Conservation (phyloP, 1,284 basidiomycete species). For the Apiotrichum montevideense region DNA sequence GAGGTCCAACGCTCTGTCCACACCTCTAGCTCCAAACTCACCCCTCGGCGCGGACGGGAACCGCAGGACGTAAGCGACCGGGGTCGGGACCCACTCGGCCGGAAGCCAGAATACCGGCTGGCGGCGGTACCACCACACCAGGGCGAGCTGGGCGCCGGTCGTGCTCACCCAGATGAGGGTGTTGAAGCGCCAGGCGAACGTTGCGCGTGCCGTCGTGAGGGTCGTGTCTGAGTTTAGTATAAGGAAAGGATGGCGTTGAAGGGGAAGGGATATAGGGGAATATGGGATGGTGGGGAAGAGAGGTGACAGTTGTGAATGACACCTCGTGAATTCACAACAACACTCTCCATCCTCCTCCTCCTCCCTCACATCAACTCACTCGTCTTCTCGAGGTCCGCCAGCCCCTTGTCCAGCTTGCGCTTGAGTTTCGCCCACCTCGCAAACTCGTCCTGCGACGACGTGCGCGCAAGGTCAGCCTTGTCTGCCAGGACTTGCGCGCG, state of each 20-base stretch:
- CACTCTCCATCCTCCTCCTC: no score
- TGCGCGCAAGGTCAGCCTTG: conserved; percentile 80
- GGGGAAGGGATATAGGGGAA: no score
- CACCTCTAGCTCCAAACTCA: conserved; percentile 12
- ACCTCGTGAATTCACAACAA: no score
- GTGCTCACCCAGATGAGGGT: conserved; percentile 70
- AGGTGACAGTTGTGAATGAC: no score
- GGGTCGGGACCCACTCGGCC: conserved; percentile 71
- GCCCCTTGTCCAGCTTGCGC: conserved; percentile 82
- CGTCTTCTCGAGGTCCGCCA: conserved; percentile 87
- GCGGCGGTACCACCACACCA: conserved; percentile 84
- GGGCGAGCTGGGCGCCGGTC: conserved; percentile 69
- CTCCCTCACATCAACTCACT: conserved; percentile 56
- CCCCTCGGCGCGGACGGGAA: conserved; percentile 43
- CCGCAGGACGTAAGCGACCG: conserved; percentile 69
- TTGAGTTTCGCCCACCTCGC: conserved; percentile 96
- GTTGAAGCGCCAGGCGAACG: conserved; percentile 70
- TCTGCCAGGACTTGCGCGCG: conserved; percentile 69
- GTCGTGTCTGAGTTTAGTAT: conserved; percentile 56
- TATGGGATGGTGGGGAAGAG: no score
- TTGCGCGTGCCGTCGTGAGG: conserved; percentile 58
- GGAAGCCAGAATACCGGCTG: conserved; percentile 88
- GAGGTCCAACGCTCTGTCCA: no score
- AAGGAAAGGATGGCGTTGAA: no score
- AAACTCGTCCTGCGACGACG: conserved; percentile 94